Conservation (phyloP, 148 eudicot species). For the Persicaria maculosa region DNA sequence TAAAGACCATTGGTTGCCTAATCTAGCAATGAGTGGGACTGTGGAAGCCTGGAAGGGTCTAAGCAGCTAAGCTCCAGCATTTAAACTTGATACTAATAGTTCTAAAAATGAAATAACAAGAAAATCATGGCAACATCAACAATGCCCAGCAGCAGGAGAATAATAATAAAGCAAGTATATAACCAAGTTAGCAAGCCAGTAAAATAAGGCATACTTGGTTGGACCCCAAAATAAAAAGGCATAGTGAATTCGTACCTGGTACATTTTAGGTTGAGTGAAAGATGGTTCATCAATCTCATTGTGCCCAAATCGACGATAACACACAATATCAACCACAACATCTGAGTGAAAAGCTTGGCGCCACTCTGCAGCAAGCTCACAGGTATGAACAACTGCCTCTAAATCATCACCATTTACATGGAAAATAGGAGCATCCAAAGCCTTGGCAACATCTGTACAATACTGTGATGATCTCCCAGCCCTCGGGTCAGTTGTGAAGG, state of each 20-base stretch:
- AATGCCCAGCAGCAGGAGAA: neutral
- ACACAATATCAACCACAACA: conserved; percentile 88
- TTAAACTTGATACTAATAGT: neutral
- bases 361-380: conserved; percentile 99
- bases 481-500: conserved; percentile 83
- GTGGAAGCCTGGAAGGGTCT: too few relatives aligned
- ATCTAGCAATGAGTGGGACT: neutral
- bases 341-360: conserved; percentile 92
- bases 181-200: neutral
- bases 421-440: conserved; percentile 79
- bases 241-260: conserved; percentile 39
- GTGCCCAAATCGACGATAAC: conserved; percentile 91
- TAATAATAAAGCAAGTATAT: neutral
- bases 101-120: conserved; percentile 2
- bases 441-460: conserved; percentile 96
- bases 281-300: conserved; percentile 96
- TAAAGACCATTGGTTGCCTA: neutral
- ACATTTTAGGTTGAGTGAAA: conserved; percentile 92
- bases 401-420: conserved; percentile 97
- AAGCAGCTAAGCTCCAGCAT: neutral
- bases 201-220: too few relatives aligned
- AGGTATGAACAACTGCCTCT: conserved; percentile 89
- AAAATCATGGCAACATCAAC: neutral
- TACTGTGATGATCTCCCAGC: conserved; percentile 91
- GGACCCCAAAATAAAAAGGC: neutral